Conservation (phyloP, 345 rosid species). For the Linum lewisii region DNA sequence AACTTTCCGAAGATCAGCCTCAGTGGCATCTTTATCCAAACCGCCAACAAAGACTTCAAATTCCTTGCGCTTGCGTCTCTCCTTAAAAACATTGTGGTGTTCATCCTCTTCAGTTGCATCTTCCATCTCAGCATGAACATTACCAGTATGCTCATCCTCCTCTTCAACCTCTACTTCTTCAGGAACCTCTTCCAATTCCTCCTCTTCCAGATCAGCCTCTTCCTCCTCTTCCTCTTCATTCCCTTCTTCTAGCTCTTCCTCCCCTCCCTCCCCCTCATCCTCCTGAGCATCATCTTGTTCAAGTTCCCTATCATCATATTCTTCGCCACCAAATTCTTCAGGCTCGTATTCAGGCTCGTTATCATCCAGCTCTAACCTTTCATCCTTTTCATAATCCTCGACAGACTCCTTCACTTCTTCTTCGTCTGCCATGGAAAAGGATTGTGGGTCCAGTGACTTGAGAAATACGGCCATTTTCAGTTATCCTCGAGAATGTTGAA, state of each 20-base stretch:
- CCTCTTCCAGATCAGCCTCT: constrained; percentile 53
- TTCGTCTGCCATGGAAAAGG: constrained; percentile 59
- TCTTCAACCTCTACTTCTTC: constrained; percentile 57
- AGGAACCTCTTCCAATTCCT: constrained; percentile 47
- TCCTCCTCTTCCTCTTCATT: constrained; percentile 42
- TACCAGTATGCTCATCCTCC: constrained; percentile 42
- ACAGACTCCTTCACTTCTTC: constrained; percentile 47
- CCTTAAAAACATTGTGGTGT: constrained; percentile 61
- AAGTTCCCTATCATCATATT: constrained; percentile 71
- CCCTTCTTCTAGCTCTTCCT: constrained; percentile 59
- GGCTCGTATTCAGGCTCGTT: constrained; percentile 61
- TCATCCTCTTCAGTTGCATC: constrained; percentile 52
- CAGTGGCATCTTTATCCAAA: constrained; percentile 76
- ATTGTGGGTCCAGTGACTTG: constrained; percentile 38
- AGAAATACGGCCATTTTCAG: constrained; percentile 22
- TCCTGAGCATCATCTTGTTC: constrained; percentile 49
- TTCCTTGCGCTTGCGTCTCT: constrained; percentile 93
- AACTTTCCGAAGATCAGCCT: constrained; percentile 71
- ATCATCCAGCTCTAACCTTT: constrained; percentile 72
- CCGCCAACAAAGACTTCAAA: constrained; percentile 94
- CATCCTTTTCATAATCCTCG: constrained; percentile 68
- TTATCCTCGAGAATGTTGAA: constrained; percentile 10
- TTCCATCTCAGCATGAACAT: constrained; percentile 41
- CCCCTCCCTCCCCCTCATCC: constrained; percentile 34
- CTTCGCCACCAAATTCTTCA: constrained; percentile 27